Evolutionary conservation across 257 asterid genomes (phyloP).

Genomic region (Nicotiana knightiana): DNA sequence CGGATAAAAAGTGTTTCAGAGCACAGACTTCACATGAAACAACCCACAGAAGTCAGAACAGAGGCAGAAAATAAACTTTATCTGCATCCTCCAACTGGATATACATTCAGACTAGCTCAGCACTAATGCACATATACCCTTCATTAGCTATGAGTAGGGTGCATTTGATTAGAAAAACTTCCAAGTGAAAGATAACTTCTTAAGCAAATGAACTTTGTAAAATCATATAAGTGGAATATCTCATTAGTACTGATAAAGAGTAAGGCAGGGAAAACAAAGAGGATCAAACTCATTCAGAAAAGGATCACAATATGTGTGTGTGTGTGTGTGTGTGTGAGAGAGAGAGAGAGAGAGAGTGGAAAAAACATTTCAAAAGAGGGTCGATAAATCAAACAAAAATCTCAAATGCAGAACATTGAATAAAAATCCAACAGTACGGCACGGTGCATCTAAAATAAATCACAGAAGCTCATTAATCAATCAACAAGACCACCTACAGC

Average conservation of each 20-base stretch:
- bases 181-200: neutral
- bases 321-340: no score
- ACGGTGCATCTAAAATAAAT: neutral
- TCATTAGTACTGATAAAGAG: neutral
- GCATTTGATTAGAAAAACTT: neutral
- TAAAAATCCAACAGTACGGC: neutral
- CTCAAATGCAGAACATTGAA: neutral
- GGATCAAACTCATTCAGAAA: neutral
- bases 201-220: neutral
- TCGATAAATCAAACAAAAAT: neutral
- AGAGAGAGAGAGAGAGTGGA: no score
- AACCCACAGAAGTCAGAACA: neutral
- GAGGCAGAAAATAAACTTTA: neutral
- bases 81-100: neutral
- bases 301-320: neutral
- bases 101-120: neutral
- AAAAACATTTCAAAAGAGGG: neutral
- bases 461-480: neutral
- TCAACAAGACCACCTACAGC: neutral
- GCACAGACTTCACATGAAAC: neutral
- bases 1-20: neutral
- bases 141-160: neutral
- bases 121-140: neutral
- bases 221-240: neutral
- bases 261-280: neutral